These are phyloP conservation scores for Daldinia childiae DNA, from an alignment of 495 filamentous ascomycete genomes.

Conservation along the genomic window DNA sequence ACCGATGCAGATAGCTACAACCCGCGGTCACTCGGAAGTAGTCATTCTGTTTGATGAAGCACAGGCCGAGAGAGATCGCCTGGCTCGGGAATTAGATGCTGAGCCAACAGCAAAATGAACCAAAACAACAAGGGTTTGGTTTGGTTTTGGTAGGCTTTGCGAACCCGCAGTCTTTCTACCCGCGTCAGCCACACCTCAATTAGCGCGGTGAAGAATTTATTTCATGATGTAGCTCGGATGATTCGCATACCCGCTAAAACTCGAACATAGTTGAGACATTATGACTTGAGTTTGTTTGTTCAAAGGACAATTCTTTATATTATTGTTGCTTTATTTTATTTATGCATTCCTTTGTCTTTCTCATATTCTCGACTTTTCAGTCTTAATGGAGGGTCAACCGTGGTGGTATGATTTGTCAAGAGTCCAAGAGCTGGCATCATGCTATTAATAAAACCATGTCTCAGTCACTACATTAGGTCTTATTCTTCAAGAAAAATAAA, in stretches of 20 bases:
- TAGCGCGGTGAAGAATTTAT: not conserved
- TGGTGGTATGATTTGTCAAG: conserved; percentile 9
- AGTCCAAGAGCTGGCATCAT: conserved; percentile 8
- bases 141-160: not conserved
- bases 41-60: conserved; percentile 43
- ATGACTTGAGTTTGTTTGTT: not conserved
- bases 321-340: not conserved
- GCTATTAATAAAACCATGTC: conserved; percentile 18
- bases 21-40: conserved; percentile 43
- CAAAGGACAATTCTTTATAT: not conserved
- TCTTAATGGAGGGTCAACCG: not conserved
- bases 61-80: conserved; percentile 36
- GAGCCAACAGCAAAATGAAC: conserved; percentile 28
- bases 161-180: not conserved
- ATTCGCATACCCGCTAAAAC: not conserved
- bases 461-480: conserved; percentile 4
- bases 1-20: conserved; percentile 40
- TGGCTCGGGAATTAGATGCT: conserved; percentile 38
- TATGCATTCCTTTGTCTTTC: not conserved
- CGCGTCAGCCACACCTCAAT: not conserved
- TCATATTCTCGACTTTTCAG: not conserved
- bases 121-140: not conserved
- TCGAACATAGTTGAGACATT: not conserved
- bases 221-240: not conserved
- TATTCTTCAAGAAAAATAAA: not conserved